Conservation (phyloP, 805 yeast species). For the Pichia occidentalis region DNA sequence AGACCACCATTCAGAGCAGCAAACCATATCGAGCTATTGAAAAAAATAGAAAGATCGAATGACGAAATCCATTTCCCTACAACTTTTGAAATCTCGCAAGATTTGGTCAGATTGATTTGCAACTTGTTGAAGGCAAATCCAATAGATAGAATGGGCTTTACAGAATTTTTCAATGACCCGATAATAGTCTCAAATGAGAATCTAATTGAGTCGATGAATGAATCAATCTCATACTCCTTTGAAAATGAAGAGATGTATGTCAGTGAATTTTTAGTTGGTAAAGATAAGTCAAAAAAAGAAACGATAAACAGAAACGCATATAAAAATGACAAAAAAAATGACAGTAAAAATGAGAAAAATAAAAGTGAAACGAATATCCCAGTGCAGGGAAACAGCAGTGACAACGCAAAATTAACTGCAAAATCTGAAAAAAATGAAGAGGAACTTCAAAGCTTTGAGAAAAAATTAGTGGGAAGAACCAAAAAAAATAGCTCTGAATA, state of each 20-base stretch:
- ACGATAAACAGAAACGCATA: too few species aligned
- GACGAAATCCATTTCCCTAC: slow-evolving; percentile 76
- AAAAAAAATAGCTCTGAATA: background rate
- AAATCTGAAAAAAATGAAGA: too few species aligned
- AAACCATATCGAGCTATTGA: slow-evolving; percentile 83
- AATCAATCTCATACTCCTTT: slow-evolving; percentile 58
- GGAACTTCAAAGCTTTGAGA: too few species aligned
- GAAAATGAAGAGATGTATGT: slow-evolving; percentile 77
- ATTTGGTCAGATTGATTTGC: slow-evolving; percentile 63
- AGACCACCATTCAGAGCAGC: slow-evolving; percentile 93
- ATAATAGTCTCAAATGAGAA: slow-evolving; percentile 44
- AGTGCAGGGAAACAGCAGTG: background rate
- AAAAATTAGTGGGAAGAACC: too few species aligned
- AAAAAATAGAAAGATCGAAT: slow-evolving; percentile 75
- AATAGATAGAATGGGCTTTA: slow-evolving; percentile 78
- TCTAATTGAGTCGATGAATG: slow-evolving; percentile 40
- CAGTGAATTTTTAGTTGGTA: slow-evolving; percentile 53
- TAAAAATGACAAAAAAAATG: background rate
- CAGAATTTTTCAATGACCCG: slow-evolving; percentile 76
- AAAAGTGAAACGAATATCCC: slow-evolving; percentile 4
- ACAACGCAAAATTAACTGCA: slow-evolving; percentile 1
- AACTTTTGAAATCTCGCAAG: slow-evolving; percentile 54
- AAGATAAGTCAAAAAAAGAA: too few species aligned
- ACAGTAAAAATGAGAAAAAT: background rate
- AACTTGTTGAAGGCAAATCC: slow-evolving; percentile 79